A percentile compares a stretch with the other conserved stretches of the same genome.
Conservation (phyloP, 768 basidiomycete species). For the Rhodocollybia butyracea region DNA sequence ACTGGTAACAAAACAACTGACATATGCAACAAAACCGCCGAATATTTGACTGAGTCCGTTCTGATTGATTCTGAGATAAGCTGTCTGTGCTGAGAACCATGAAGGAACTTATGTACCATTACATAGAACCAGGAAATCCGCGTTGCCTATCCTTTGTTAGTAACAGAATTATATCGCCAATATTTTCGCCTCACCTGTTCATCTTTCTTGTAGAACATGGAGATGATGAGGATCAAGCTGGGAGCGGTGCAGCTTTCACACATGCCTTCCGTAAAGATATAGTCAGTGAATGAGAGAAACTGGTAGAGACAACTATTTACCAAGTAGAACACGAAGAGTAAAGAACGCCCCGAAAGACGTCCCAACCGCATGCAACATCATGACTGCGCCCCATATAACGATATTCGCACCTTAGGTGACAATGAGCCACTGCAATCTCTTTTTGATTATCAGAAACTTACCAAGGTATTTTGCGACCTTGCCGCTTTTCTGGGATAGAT, state of each 20-base stretch:
- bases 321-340: slow-evolving; percentile 56
- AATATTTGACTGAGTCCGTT: slow-evolving; percentile 58
- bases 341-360: slow-evolving; percentile 62
- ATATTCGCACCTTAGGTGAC: slow-evolving; percentile 48
- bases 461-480: slow-evolving; percentile 62
- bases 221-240: slow-evolving; percentile 56
- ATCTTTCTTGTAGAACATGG: slow-evolving; percentile 69
- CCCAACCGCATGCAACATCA: slow-evolving; percentile 59
- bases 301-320: slow-evolving; percentile 29
- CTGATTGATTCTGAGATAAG: slow-evolving; percentile 22
- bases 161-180: too few relatives aligned
- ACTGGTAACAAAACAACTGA: slow-evolving; percentile 20
- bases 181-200: slow-evolving; percentile 55
- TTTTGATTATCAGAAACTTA: slow-evolving; percentile 16
- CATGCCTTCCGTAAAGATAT: slow-evolving; percentile 43
- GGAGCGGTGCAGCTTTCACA: slow-evolving; percentile 66
- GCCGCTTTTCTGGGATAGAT: slow-evolving; percentile 63
- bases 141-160: slow-evolving; percentile 36
- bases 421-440: not conserved
- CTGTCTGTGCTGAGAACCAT: not conserved
- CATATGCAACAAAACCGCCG: slow-evolving; percentile 65
- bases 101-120: slow-evolving; percentile 44
- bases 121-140: slow-evolving; percentile 67
- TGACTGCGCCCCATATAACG: slow-evolving; percentile 52
- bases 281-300: not conserved